Percentiles rank a stretch among this genome's conserved stretches.
These are phyloP conservation scores for Ustilago sp. DNA, from an alignment of 1,284 basidiomycete species.

Conservation along the genomic window DNA sequence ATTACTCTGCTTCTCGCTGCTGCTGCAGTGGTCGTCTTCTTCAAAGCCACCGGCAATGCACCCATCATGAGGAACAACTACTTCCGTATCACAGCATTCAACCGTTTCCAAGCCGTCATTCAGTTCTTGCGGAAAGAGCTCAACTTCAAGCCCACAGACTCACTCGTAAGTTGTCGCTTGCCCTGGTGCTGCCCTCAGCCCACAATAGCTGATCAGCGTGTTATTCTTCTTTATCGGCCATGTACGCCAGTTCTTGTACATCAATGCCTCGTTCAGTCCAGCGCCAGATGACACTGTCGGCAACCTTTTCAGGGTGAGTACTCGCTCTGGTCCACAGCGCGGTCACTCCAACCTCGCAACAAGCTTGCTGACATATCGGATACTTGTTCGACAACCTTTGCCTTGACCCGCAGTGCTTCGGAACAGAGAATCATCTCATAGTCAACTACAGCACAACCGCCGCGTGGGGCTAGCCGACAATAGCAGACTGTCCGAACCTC, in stretches of 20 bases:
- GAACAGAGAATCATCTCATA: conserved; percentile 65
- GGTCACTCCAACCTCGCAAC: neutral
- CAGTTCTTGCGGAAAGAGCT: conserved; percentile 91
- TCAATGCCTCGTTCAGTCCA: conserved; percentile 95
- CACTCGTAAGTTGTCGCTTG: conserved; percentile 76
- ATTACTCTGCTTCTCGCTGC: neutral
- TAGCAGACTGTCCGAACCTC: neutral
- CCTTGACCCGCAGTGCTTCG: conserved; percentile 54
- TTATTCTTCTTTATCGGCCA: no score
- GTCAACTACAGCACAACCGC: conserved; percentile 68
- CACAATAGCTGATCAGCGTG: no score
- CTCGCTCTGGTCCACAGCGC: neutral
- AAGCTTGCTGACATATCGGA: neutral
- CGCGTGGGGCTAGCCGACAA: conserved; percentile 58
- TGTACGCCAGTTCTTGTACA: conserved; percentile 86
- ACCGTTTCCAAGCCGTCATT: conserved; percentile 94
- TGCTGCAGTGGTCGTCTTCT: conserved; percentile 86
- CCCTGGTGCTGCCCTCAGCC: neutral
- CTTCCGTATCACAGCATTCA: conserved; percentile 95
- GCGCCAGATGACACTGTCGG: conserved; percentile 92
- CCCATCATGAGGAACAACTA: conserved; percentile 96
- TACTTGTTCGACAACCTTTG: neutral
- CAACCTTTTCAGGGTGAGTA: conserved; percentile 76
- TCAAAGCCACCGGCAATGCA: conserved; percentile 98
- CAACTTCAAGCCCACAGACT: conserved; percentile 86